Base-by-base conservation (phyloP, 441 rosid genomes). In the Gossypium davidsonii region DNA sequence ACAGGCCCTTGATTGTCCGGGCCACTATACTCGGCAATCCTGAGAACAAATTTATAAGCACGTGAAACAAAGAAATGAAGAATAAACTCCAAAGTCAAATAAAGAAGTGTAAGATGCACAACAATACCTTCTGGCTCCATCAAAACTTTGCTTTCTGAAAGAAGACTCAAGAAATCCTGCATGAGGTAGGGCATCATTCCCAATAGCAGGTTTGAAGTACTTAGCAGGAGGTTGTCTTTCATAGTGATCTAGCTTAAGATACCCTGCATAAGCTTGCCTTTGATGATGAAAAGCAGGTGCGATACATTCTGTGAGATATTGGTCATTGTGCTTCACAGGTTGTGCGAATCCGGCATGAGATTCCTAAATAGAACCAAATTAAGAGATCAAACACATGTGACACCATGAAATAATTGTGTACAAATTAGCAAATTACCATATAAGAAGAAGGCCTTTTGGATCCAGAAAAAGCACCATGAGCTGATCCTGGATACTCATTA, bases 101-200 rank as follows among this genome's bases (percentile, higher is more conserved):
- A 15, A 69, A 59, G 46, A 60, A 0, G 23, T 28, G 18, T 23
- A 51, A 66, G n/a, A 59, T 48, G 76, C 73, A 77, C 21, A 52
- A 26, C 31, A 66, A 49, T 21, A 72, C 80, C 80, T 77, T 73
- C 64, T 77, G 21, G 34, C 56, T 17, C n/a, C 48, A 58, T 18
- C n/a, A 39, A 46, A 52, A 48, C 34, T 51, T 48, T 34, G 72
- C 48, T 28, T 59, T 62, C 37, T 18, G 7, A 53, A 51, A 66
- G 67, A 25, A 39, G 66, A 56, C 53, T 68, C 73, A 61, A 73
- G 28, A 46, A 42, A 70, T 73, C 74, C 77, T n/a, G 77, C 80
- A 73, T 73, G 77, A 37, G 67, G 77, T 44, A 61, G 74, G 34
- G 60, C 63, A 42, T 62, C 74, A 18, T 56, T 42, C 34, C 44